Percentiles rank a stretch among this genome's conserved stretches.
Evolutionary conservation across 352 stramenopile genomes (phyloP).

Genomic region (Pythium insidiosum): DNA sequence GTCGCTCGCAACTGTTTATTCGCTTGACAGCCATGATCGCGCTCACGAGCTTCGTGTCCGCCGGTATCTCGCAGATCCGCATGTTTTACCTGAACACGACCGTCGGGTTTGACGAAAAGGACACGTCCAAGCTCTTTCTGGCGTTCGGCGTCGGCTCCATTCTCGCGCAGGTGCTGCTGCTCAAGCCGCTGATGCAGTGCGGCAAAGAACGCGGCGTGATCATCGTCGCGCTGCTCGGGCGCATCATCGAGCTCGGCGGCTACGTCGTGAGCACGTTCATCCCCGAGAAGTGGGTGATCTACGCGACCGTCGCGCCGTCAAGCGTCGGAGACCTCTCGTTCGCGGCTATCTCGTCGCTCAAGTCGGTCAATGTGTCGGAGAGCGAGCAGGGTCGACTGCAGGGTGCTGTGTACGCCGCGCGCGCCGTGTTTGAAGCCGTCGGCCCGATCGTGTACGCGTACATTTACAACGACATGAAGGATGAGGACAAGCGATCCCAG

Average conservation of each 20-base stretch:
- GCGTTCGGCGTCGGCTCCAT: slow-evolving; percentile 45
- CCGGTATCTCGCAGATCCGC: slow-evolving; percentile 49
- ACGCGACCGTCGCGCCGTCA: slow-evolving; percentile 24
- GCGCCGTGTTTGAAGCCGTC: slow-evolving; percentile 51
- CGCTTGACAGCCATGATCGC: slow-evolving; percentile 56
- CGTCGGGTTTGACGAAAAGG: slow-evolving; percentile 60
- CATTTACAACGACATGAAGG: slow-evolving; percentile 48
- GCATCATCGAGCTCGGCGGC: slow-evolving; percentile 25
- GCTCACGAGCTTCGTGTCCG: slow-evolving; percentile 56
- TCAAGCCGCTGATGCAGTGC: slow-evolving; percentile 51
- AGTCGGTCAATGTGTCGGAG: slow-evolving; percentile 55
- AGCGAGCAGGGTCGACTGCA: slow-evolving; percentile 71
- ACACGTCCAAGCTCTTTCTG: slow-evolving; percentile 52
- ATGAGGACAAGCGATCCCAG: slow-evolving; percentile 29
- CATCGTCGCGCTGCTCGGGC: slow-evolving; percentile 36
- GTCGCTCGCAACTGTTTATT: slow-evolving; percentile 52
- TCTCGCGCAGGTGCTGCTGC: slow-evolving; percentile 42
- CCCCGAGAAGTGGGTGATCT: slow-evolving; percentile 52
- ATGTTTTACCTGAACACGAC: slow-evolving; percentile 75
- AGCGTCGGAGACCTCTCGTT: slow-evolving; percentile 63
- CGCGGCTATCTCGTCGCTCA: slow-evolving; percentile 54
- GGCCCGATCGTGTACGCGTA: slow-evolving; percentile 46
- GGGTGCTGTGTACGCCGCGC: slow-evolving; percentile 57
- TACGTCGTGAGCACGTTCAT: slow-evolving; percentile 42
- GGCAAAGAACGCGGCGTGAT: slow-evolving; percentile 62